A percentile compares a stretch with the other conserved stretches of the same genome.
These are phyloP conservation scores for Dioscorea dumetorum DNA, from an alignment of 106 monocot species.

Conservation along the genomic window DNA sequence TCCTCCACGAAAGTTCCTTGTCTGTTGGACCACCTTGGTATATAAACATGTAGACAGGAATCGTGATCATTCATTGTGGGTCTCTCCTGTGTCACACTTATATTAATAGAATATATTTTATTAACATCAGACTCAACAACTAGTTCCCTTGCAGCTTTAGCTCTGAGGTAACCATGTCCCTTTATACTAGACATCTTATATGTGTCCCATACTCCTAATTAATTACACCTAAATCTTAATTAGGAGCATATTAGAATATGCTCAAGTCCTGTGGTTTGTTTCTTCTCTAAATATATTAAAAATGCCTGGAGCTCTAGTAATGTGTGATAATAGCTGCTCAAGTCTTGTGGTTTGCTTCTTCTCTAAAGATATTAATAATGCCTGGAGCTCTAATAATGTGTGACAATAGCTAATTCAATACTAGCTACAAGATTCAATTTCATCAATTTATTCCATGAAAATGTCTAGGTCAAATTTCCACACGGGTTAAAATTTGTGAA, in stretches of 20 bases:
- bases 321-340: no score
- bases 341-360: neutral
- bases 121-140: conserved; percentile 16
- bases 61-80: conserved; percentile 9
- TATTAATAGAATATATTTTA: conserved; percentile 10
- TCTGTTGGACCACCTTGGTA: conserved; percentile 14
- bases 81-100: conserved; percentile 29
- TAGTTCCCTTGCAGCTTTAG: conserved; percentile 5
- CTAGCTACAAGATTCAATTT: no score
- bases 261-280: neutral
- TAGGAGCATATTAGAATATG: neutral
- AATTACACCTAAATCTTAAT: neutral
- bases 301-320: no score
- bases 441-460: no score
- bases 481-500: no score
- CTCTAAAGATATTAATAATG: no score
- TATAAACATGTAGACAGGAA: neutral
- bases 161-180: conserved; percentile 2
- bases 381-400: no score
- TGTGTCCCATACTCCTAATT: no score
- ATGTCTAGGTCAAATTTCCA: no score
- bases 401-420: no score
- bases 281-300: no score
- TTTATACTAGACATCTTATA: neutral
- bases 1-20: conserved; percentile 23